Percentiles rank a stretch among this genome's conserved stretches.
phyloP scores from a whole-genome alignment of 805 yeast species.

The Zygosaccharomyces kombuchaensis region DNA sequence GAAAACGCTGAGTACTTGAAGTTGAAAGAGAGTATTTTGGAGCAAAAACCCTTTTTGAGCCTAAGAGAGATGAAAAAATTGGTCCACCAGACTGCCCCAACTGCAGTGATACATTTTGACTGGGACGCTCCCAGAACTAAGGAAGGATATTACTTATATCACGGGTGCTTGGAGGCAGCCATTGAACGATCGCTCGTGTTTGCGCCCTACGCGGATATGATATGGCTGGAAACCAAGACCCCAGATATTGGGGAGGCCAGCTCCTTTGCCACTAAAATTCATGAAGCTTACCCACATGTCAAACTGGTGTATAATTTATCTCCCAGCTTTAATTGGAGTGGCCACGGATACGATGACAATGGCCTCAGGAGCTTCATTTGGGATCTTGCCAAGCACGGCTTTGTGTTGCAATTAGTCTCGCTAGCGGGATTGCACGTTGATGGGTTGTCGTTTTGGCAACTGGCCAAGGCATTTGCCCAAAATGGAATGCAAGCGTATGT shows the following conservation, averaged over 20 bases:
- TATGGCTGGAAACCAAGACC: slow-evolving; percentile 61
- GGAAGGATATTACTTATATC: slow-evolving; percentile 52
- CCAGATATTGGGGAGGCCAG: slow-evolving; percentile 52
- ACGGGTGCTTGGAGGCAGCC: slow-evolving; percentile 50
- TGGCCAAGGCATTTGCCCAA: slow-evolving; percentile 44
- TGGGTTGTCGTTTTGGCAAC: slow-evolving; percentile 49
- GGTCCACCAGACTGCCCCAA: slow-evolving; percentile 30
- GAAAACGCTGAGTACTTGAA: slow-evolving; percentile 29
- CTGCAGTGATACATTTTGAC: slow-evolving; percentile 42
- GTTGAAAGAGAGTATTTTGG: slow-evolving; percentile 15
- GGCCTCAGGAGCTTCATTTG: slow-evolving; percentile 47
- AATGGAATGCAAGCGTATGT: slow-evolving; percentile 62
- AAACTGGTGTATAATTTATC: slow-evolving; percentile 58
- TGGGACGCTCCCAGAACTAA: slow-evolving; percentile 59
- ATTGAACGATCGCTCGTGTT: slow-evolving; percentile 49
- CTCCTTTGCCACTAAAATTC: slow-evolving; percentile 44
- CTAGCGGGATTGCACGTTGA: slow-evolving; percentile 56
- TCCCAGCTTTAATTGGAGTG: slow-evolving; percentile 59
- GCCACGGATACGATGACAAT: slow-evolving; percentile 48
- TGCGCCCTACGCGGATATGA: slow-evolving; percentile 55
- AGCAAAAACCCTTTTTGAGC: slow-evolving; percentile 26
- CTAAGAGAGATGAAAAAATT: slow-evolving; percentile 22
- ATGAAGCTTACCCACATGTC: slow-evolving; percentile 45
- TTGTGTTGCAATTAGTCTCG: slow-evolving; percentile 55
- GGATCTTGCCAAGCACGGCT: slow-evolving; percentile 54